Percentiles rank a stretch among this genome's conserved stretches.
These are phyloP conservation scores for Quercus cerris DNA, from an alignment of 306 rosid species.

Conservation along the genomic window DNA sequence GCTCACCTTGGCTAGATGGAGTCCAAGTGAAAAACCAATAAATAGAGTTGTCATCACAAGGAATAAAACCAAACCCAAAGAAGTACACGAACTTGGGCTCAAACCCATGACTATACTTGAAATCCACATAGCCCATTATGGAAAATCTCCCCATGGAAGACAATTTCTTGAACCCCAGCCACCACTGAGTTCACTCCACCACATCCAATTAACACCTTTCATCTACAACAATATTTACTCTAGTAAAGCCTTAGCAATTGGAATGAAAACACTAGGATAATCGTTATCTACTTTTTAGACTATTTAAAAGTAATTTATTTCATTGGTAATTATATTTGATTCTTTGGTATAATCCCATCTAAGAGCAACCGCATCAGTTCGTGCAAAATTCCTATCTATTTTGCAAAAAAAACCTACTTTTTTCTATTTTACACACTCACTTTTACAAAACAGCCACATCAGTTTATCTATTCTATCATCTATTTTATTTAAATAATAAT, in stretches of 20 bases:
- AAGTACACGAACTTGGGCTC: constrained; percentile 36
- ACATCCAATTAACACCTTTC: constrained; percentile 71
- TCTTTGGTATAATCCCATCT: no score
- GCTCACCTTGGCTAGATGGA: constrained; percentile 14
- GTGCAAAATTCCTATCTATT: no score
- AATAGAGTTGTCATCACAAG: constrained; percentile 34
- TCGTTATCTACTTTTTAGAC: no score
- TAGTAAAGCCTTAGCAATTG: background rate
- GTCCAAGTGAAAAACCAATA: constrained; percentile 30
- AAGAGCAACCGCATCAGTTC: no score
- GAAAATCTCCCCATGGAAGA: constrained; percentile 43
- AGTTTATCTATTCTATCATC: no score
- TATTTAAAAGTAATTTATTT: no score
- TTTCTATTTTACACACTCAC: no score
- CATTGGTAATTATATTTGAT: no score
- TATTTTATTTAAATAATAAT: no score
- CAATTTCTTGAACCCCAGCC: constrained; percentile 61
- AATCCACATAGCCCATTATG: constrained; percentile 41
- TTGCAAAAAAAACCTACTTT: no score
- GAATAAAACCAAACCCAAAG: constrained; percentile 46
- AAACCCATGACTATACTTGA: constrained; percentile 25
- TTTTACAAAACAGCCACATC: no score
- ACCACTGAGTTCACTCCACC: constrained; percentile 84
- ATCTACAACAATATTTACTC: background rate
- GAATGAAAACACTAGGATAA: background rate